Evolutionary conservation across 495 filamentous ascomycete species (phyloP).

Genomic region (Cercophora newfieldiana): DNA sequence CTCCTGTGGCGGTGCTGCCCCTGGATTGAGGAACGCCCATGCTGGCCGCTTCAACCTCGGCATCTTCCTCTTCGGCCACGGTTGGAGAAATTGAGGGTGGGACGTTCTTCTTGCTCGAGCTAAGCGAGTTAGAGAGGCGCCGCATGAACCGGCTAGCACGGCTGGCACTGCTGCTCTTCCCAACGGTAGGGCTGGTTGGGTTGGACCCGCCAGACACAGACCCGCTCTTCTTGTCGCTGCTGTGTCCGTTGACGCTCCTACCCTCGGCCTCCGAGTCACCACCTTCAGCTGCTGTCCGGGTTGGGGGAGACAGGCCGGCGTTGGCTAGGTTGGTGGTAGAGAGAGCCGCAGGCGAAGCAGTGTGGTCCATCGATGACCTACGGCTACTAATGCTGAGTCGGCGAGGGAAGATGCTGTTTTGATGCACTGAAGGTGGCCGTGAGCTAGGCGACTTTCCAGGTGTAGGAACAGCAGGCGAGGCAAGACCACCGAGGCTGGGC

Average conservation of each 20-base stretch:
- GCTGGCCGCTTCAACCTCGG: slow-evolving; percentile 43
- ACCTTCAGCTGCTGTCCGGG: slow-evolving; percentile 32
- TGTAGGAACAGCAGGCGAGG: slow-evolving; percentile 26
- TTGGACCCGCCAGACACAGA: slow-evolving; percentile 22
- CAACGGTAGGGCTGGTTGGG: slow-evolving; percentile 33
- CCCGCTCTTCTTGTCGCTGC: slow-evolving; percentile 24
- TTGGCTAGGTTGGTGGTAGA: slow-evolving; percentile 7
- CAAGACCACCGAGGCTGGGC: slow-evolving; percentile 21
- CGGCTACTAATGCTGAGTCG: slow-evolving; percentile 49
- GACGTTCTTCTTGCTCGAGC: slow-evolving; percentile 58
- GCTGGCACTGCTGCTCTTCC: slow-evolving; percentile 58
- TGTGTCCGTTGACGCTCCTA: slow-evolving; percentile 9
- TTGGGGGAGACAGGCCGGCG: slow-evolving; percentile 29
- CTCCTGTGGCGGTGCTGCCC: slow-evolving; percentile 28
- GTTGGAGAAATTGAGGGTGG: slow-evolving; percentile 57
- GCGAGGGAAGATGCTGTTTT: slow-evolving; percentile 34
- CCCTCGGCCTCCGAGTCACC: slow-evolving; percentile 36
- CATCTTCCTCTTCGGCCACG: slow-evolving; percentile 62
- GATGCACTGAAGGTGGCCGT: slow-evolving; percentile 43
- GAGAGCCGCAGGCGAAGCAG: slow-evolving; percentile 12
- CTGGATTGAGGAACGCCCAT: slow-evolving; percentile 27
- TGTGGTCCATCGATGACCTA: slow-evolving; percentile 43
- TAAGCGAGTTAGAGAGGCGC: slow-evolving; percentile 71
- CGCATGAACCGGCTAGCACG: slow-evolving; percentile 76
- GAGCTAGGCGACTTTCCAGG: slow-evolving; percentile 41